phyloP scores from a whole-genome alignment of 805 yeast species.

The Pichia gijzeniarum region DNA sequence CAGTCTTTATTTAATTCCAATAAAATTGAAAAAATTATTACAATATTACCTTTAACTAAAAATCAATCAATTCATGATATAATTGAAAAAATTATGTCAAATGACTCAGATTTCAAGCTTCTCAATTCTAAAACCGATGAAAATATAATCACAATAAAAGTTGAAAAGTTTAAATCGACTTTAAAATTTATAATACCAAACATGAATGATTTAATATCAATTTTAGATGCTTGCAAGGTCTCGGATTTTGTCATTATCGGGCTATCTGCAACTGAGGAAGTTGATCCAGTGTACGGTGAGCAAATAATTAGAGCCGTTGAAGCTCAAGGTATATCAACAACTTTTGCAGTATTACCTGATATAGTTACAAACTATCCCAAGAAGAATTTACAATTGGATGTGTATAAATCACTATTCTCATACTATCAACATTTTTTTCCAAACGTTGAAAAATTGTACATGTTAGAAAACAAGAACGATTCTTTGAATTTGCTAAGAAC shows the following conservation, averaged over 20 bases:
- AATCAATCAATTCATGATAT: constrained; percentile 59
- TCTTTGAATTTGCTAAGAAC: constrained; percentile 65
- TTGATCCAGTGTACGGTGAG: constrained; percentile 75
- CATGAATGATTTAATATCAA: constrained; percentile 53
- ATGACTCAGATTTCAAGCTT: constrained; percentile 29
- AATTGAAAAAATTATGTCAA: constrained; percentile 40
- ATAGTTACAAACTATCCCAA: constrained; percentile 60
- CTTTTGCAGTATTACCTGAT: constrained; percentile 73
- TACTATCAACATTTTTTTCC: constrained; percentile 76
- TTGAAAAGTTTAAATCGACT: constrained; percentile 67
- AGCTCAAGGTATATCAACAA: constrained; percentile 86
- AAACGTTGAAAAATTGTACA: constrained; percentile 67
- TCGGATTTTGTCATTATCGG: constrained; percentile 89
- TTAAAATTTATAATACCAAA: constrained; percentile 72
- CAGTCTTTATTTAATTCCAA: constrained; percentile 57
- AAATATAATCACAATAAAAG: constrained; percentile 44
- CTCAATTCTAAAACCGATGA: constrained; percentile 34
- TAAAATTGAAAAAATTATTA: constrained; percentile 79
- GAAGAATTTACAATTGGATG: constrained; percentile 69
- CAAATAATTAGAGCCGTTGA: constrained; percentile 82
- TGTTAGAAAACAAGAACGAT: constrained; percentile 63
- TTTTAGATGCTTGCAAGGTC: constrained; percentile 80
- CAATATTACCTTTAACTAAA: constrained; percentile 70
- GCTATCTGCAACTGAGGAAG: constrained; percentile 81
- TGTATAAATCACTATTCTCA: constrained; percentile 55